Evolutionary conservation across 495 filamentous ascomycete species (phyloP).

Genomic region (Haplographium delicatum): DNA sequence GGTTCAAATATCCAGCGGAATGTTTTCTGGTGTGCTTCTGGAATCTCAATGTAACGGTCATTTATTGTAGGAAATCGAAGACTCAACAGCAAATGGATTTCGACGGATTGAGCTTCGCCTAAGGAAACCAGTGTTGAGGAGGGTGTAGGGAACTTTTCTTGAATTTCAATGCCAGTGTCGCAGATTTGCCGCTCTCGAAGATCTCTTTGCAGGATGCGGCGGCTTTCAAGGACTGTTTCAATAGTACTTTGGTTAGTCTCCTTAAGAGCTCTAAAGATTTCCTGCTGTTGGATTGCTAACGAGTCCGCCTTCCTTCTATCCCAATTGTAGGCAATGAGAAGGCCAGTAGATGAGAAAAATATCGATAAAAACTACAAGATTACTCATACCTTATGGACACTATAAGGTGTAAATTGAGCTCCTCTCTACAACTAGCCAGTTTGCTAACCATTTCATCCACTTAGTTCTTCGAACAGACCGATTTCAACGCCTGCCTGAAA

Average conservation of each 20-base stretch:
- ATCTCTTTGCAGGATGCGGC: background rate
- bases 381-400: background rate
- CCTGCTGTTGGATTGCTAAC: background rate
- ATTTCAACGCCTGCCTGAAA: conserved; percentile 8
- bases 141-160: background rate
- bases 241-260: background rate
- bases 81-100: conserved; percentile 15
- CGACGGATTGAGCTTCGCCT: background rate
- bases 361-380: background rate
- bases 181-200: background rate
- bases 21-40: conserved; percentile 20
- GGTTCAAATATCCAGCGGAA: conserved; percentile 27
- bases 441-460: background rate
- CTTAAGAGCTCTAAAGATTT: background rate
- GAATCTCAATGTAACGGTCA: conserved; percentile 22
- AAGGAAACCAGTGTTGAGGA: background rate
- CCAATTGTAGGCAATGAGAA: too few relatives aligned
- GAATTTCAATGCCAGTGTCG: background rate
- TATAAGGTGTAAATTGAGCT: background rate
- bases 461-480: conserved; percentile 5
- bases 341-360: background rate
- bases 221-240: background rate
- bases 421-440: background rate
- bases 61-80: conserved; percentile 21
- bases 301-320: too few relatives aligned